Base-by-base conservation (phyloP, 345 rosid species). In the Euclidium syriacum region DNA sequence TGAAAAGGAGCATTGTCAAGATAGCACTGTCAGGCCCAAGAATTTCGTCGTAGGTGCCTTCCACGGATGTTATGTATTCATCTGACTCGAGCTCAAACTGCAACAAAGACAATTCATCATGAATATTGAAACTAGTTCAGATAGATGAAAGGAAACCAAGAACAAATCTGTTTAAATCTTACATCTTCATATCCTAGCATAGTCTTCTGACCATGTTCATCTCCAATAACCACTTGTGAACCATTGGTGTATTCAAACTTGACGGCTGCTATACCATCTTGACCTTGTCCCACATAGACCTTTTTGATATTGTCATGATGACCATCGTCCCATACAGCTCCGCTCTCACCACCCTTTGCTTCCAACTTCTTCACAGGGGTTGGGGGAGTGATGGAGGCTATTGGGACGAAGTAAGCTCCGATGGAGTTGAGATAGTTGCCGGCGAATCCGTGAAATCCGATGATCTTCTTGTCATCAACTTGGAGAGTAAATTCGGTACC, bases 321-420 rank as follows among this genome's bases (percentile, higher is more conserved):
- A 27, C 65, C 59, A 40, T 71, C 75, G 63, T 71, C 75, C 75
- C 75, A 71, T 22, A 17, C 47, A 40, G 23, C 35, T 48, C 75
- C 75, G 12, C 56, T 19, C 3, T 32, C 58, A 56, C 75, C 70
- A 56, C 75, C 75, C 5, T 70, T 19, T 2, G 74, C 74, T 29
- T 62, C 15, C 18, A 70, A 19, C 51, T 55, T 70, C 52, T 47
- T 62, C 0, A 15, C 10, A 4, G 69, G 67, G 22, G 2, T 14
- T 2, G 17, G 6, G 44, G 29, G 32, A 9, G 52, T 16, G 5
- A 55, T 10, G 50, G 64, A 12, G 39, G 61, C 5, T 33, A 34
- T 3, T 5, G 67, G 62, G 23, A 33, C 53, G 24, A 62, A 54
- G 44, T 70, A 70, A 18, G 68, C 74, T 62, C 74, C 74, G 36